Base-by-base conservation (phyloP, 768 basidiomycete genomes). In the Termitomyces titanicus region DNA sequence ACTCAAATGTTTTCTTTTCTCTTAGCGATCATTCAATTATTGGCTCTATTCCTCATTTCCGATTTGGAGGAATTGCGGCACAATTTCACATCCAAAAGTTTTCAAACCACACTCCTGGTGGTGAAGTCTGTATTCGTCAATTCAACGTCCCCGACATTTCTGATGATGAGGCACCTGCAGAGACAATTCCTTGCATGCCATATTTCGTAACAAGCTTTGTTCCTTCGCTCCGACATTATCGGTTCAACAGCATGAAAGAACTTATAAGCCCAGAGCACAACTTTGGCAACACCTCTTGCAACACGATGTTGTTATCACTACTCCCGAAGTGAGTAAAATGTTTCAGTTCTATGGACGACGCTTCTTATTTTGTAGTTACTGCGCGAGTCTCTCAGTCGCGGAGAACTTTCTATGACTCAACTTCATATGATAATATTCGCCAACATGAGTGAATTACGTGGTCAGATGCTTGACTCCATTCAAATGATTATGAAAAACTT, bases 401-500 rank as follows among this genome's bases (percentile, higher is more conserved):
- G 74, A 22, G 63, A 65, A 22, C 64, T 81, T 53, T 62, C 72
- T 25, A 70, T 83, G 47, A 68, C 72, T 8, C 78, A 82, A 59
- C 53, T 79, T 25, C 71, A 75, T 57, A 60, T 75, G 22, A 56
- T 85, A 47, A 66, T 83, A 17, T 69, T 84, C 47, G 61, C 64
- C 45, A 71, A 60, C 24, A 60, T 74, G 50, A 63, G 68, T 57
- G 70, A 73, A 50, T 66, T 72, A 31, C 69, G 73, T 47, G 71
- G 71, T 9, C 72, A 77, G 46, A 43, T 63, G 11, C 63, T 64
- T 33, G 64, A 70, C 56, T 70, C 75, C 10, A 68, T 80, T 44
- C 64, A 74, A 25, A 74, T 74, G 56, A 58, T 81, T 43, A 76
- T 81, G 73, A 67, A 68, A 35, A 72, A 79, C 53, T 78, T 77